A percentile compares a stretch with the other conserved stretches of the same genome.
Conservation (phyloP, 768 basidiomycete genomes). For the Boletus rufocinnamomeus region DNA sequence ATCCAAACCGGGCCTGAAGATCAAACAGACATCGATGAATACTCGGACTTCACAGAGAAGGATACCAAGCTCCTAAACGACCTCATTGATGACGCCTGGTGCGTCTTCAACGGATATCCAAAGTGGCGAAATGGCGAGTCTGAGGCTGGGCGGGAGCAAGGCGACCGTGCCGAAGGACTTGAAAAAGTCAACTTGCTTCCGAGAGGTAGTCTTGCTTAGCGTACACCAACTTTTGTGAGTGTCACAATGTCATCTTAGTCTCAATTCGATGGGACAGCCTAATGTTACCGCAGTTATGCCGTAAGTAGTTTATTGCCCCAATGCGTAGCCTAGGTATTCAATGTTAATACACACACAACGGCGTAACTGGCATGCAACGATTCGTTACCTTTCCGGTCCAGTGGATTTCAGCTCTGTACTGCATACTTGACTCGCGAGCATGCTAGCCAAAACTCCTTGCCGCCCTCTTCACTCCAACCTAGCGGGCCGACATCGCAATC, state of each 20-base stretch:
- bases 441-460: slow-evolving; percentile 77
- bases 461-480: slow-evolving; percentile 76
- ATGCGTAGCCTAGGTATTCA: background rate
- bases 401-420: slow-evolving; percentile 2
- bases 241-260: background rate
- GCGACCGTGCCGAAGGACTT: slow-evolving; percentile 1
- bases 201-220: slow-evolving; percentile 7
- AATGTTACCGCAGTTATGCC: background rate
- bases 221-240: background rate
- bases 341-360: background rate
- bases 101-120: slow-evolving; percentile 19
- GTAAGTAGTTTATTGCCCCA: background rate
- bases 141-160: background rate
- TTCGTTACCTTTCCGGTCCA: background rate
- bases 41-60: slow-evolving; percentile 1
- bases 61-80: slow-evolving; percentile 16
- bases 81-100: slow-evolving; percentile 28
- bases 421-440: slow-evolving; percentile 67
- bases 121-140: slow-evolving; percentile 13
- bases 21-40: slow-evolving; percentile 11
- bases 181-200: background rate
- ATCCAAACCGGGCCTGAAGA: slow-evolving; percentile 16
- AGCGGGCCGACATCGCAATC: slow-evolving; percentile 86
- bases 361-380: background rate
- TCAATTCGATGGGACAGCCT: background rate